Conservation (phyloP, 106 monocot species). For the Dendrobium nobile region DNA sequence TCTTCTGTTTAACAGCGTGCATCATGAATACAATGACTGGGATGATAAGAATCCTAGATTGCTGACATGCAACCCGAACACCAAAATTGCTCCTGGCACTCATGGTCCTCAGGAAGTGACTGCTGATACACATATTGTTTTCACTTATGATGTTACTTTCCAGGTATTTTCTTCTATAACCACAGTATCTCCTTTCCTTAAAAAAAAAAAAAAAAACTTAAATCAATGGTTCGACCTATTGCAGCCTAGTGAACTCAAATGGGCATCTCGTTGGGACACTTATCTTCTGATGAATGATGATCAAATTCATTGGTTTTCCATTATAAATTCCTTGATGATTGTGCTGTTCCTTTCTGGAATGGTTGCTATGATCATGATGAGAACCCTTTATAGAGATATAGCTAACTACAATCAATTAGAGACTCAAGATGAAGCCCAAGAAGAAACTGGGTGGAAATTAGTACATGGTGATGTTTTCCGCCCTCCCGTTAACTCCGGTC, state of each 20-base stretch:
- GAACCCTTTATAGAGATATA: constrained; percentile 67
- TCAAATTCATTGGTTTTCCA: constrained; percentile 80
- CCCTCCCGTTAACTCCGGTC: constrained; percentile 40
- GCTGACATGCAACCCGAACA: constrained; percentile 44
- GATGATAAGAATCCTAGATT: constrained; percentile 58
- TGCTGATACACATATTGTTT: constrained; percentile 37
- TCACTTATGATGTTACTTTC: constrained; percentile 66
- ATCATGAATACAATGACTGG: constrained; percentile 54
- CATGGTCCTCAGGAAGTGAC: constrained; percentile 54
- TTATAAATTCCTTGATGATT: constrained; percentile 69
- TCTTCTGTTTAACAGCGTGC: constrained; percentile 31
- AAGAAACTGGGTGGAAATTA: constrained; percentile 77
- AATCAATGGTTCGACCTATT: neutral
- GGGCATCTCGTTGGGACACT: constrained; percentile 81
- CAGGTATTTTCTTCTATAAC: constrained; percentile 19
- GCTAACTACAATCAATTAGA: constrained; percentile 69
- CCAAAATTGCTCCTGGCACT: constrained; percentile 37
- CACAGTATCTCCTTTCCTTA: neutral
- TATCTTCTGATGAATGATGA: constrained; percentile 76
- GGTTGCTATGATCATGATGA: constrained; percentile 82
- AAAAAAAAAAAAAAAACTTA: neutral
- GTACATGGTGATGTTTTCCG: constrained; percentile 72
- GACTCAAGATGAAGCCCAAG: constrained; percentile 70
- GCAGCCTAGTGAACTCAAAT: constrained; percentile 61
- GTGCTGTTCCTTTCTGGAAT: constrained; percentile 73